These are phyloP conservation scores for Mercurialis annua DNA, from an alignment of 345 rosid species.

Conservation along the genomic window DNA sequence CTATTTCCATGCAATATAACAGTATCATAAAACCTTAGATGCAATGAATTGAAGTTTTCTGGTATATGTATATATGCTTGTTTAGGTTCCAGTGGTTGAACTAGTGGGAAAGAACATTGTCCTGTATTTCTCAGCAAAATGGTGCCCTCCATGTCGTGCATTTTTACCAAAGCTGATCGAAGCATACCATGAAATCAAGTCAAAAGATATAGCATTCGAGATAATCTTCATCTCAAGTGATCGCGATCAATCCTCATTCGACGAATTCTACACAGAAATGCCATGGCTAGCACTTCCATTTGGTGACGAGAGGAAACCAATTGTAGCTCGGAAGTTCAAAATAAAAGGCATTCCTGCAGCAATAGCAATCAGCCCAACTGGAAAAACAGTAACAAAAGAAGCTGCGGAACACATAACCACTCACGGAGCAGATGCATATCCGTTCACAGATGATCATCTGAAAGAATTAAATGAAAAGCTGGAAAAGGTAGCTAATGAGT, in stretches of 20 bases:
- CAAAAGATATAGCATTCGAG: constrained; percentile 46
- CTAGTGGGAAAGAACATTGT: constrained; percentile 65
- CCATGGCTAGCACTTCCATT: constrained; percentile 77
- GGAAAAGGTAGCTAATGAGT: constrained; percentile 1
- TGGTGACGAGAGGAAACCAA: constrained; percentile 50
- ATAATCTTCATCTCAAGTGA: constrained; percentile 59
- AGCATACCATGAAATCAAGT: constrained; percentile 57
- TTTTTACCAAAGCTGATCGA: constrained; percentile 60
- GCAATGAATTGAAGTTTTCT: too few species aligned
- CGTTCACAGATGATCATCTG: constrained; percentile 54
- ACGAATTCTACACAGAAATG: constrained; percentile 51
- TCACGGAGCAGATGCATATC: constrained; percentile 63
- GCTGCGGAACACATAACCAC: constrained; percentile 34
- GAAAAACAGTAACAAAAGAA: constrained; percentile 46
- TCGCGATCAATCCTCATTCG: constrained; percentile 45
- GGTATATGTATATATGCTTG: constrained; percentile 11
- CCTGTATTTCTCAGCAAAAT: constrained; percentile 69
- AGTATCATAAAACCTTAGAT: too few species aligned
- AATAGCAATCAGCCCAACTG: constrained; percentile 47
- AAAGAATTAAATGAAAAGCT: constrained; percentile 38
- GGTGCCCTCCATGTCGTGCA: constrained; percentile 62
- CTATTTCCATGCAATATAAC: too few species aligned
- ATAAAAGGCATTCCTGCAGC: constrained; percentile 56
- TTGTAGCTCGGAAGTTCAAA: constrained; percentile 43
- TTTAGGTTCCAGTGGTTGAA: constrained; percentile 48